Evolutionary conservation across 1,139 yeast species (phyloP), one percentile per base, ranked within the genome.

Genomic region (Wickerhamomyces sp.): DNA sequence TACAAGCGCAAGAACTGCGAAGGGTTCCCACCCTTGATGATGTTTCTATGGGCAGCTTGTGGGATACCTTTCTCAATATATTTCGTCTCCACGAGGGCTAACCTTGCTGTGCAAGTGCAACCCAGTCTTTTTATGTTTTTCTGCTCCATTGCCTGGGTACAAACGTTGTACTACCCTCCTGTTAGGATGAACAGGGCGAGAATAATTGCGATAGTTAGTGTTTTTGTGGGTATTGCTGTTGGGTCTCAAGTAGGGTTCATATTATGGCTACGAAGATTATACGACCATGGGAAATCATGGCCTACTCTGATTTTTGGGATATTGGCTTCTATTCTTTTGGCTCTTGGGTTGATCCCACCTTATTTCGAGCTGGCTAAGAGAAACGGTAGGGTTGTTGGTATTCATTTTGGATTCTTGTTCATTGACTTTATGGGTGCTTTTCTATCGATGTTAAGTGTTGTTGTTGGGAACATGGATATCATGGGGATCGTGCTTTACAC

Each of bases 11-110:
- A 89, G 54, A 76, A 86, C 55, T 84, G 95, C 46, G 84, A 81
- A 31, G 97, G 97, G 0, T 62, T 89, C 13, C 96, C 95, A 0
- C 88, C 92, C 2, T 17, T 73, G 31, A 88, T 89, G 96, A 71
- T 87, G 76, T 74, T 87, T 42, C 61, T 88, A 28, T 89, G 96
- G 96, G 81, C 88, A 1, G 68, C 76, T 2, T 81, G 94, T 42
- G 95, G 92, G 4, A 70, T 87, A 1, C 96, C 96, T 2, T 87
- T 89, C 57, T 80, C 85, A 15, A 81, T 86, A 33, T 90, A 88
- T 60, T 86, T 89, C 53, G 67, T 86, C 41, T 79, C 81, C 3
- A 84, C 78, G 29, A 73, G 79, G 42, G 80, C 90, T 0, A 79
- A 85, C 36, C 71, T 87, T 7, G 92, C 95, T 0, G 71, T 89